These are phyloP conservation scores for Xylariaceae sp. DNA, from an alignment of 2,329 filamentous ascomycete species.

Conservation along the genomic window DNA sequence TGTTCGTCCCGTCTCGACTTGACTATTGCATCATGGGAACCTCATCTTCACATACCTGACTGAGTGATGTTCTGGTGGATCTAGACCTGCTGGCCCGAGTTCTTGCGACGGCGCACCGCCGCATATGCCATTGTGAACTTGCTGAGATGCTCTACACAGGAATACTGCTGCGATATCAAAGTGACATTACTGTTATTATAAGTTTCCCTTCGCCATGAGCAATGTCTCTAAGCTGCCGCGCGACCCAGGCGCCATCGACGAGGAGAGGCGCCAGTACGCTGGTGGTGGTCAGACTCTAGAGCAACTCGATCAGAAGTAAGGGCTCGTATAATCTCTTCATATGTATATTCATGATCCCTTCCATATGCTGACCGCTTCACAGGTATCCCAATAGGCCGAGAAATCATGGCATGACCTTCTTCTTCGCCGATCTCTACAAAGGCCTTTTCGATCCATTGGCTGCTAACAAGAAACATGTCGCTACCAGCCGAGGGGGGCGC, in stretches of 20 bases:
- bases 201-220: conserved; percentile 30
- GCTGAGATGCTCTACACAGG: not conserved
- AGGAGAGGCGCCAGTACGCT: conserved; percentile 50
- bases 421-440: conserved; percentile 73
- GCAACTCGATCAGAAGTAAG: conserved; percentile 43
- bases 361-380: not conserved
- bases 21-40: too few species aligned
- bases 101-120: too few species aligned
- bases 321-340: not conserved
- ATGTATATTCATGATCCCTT: not conserved
- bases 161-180: too few species aligned
- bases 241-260: conserved; percentile 41
- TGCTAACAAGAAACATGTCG: conserved; percentile 72
- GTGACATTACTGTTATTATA: not conserved
- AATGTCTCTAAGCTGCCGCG: conserved; percentile 27
- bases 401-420: conserved; percentile 73
- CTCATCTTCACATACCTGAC: too few species aligned
- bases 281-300: conserved; percentile 35
- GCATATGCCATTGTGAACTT: not conserved
- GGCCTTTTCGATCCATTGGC: conserved; percentile 74
- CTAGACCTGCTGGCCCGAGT: too few species aligned
- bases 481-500: conserved; percentile 48
- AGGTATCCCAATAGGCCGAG: conserved; percentile 78
- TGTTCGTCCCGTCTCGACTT: too few species aligned
- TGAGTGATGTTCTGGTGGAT: too few species aligned